These are phyloP conservation scores for Naganishia albida DNA, from an alignment of 1,284 basidiomycete species.

Conservation along the genomic window DNA sequence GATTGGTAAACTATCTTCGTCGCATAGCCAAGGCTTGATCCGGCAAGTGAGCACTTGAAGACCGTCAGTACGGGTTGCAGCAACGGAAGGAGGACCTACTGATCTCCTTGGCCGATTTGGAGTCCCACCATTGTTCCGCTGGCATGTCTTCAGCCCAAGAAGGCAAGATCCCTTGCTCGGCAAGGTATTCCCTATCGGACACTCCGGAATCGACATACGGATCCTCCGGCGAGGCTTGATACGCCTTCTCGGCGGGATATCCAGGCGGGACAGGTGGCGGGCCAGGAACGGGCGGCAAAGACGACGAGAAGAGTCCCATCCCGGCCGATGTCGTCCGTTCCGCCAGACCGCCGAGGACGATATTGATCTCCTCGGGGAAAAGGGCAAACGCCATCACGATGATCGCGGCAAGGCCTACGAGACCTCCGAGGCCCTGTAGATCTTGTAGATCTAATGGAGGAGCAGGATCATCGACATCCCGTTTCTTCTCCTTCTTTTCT, in stretches of 20 bases:
- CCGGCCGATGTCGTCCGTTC: slow-evolving; percentile 7
- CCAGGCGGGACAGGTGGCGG: background rate
- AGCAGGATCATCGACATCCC: slow-evolving; percentile 30
- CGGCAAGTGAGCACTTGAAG: slow-evolving; percentile 13
- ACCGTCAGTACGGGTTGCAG: background rate
- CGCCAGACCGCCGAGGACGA: background rate
- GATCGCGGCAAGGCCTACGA: slow-evolving; percentile 30
- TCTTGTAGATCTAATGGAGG: slow-evolving; percentile 32
- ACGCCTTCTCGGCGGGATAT: background rate
- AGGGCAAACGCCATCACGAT: slow-evolving; percentile 33
- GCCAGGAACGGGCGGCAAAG: background rate
- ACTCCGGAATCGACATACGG: background rate
- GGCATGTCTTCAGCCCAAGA: slow-evolving; percentile 14
- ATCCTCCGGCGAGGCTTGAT: slow-evolving; percentile 2
- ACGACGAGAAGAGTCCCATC: background rate
- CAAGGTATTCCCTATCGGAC: slow-evolving; percentile 12
- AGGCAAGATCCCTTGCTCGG: slow-evolving; percentile 10
- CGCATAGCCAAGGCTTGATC: slow-evolving; percentile 24
- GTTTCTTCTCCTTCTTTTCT: slow-evolving; percentile 25
- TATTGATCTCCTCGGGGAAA: slow-evolving; percentile 34
- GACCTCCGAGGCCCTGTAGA: slow-evolving; percentile 27
- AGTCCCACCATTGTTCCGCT: slow-evolving; percentile 18
- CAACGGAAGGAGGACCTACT: background rate
- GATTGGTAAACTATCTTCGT: slow-evolving; percentile 15
- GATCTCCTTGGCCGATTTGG: slow-evolving; percentile 21